Percentiles rank a stretch among this genome's conserved stretches.
Conservation (phyloP, 2,329 filamentous ascomycete species). For the Botrytis hyacinthi region DNA sequence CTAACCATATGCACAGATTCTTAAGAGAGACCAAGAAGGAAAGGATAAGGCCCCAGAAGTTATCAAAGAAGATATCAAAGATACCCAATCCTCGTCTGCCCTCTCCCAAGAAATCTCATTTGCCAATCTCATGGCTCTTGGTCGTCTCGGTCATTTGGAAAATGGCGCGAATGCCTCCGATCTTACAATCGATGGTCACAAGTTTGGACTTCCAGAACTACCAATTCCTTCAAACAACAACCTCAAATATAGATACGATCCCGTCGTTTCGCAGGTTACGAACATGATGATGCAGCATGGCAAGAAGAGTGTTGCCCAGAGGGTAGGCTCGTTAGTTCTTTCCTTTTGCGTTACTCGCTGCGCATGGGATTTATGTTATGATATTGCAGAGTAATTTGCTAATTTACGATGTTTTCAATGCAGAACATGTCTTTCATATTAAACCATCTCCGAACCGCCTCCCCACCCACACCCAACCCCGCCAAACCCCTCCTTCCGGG, state of each 20-base stretch:
- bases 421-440: constrained; percentile 85
- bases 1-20: constrained; percentile 48
- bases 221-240: constrained; percentile 61
- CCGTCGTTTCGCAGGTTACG: constrained; percentile 81
- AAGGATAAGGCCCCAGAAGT: constrained; percentile 64
- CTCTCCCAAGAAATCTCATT: constrained; percentile 36
- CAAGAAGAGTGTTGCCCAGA: constrained; percentile 85
- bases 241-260: constrained; percentile 80
- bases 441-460: constrained; percentile 77
- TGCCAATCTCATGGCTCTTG: constrained; percentile 35
- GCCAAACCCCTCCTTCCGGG: constrained; percentile 71
- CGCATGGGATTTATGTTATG: constrained; percentile 24
- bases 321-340: constrained; percentile 51
- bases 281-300: constrained; percentile 89
- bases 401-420: neutral
- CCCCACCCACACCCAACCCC: constrained; percentile 73
- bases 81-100: constrained; percentile 23
- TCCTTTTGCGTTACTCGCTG: constrained; percentile 28
- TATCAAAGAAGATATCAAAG: constrained; percentile 56
- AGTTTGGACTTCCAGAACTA: constrained; percentile 70
- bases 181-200: constrained; percentile 42
- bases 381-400: neutral
- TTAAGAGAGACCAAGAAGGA: constrained; percentile 60
- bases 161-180: constrained; percentile 32
- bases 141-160: constrained; percentile 35